Percentiles rank a stretch among this genome's conserved stretches.
phyloP scores from a whole-genome alignment of 164 flowering plant species.

The Tinospora cordifolia region DNA sequence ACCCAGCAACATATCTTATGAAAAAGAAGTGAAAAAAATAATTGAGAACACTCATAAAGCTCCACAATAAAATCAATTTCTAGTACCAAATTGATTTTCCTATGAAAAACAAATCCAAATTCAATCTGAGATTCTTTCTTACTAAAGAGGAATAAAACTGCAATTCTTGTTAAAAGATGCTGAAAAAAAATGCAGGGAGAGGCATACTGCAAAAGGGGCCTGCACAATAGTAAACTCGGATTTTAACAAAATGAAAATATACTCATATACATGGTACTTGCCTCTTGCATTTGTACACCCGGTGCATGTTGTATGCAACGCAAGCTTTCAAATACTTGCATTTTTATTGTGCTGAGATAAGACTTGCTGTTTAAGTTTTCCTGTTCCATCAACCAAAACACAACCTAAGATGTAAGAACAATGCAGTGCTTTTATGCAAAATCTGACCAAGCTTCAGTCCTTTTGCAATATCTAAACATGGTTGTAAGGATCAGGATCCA shows the following conservation, averaged over 20 bases:
- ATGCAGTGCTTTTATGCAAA: not conserved
- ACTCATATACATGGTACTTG: slow-evolving; percentile 19
- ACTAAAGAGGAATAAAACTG: not conserved
- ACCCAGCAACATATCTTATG: no score
- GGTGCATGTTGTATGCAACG: slow-evolving; percentile 94
- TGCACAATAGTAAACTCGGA: not conserved
- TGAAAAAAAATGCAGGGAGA: not conserved
- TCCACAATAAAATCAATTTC: no score
- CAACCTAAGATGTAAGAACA: not conserved
- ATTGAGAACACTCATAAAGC: no score
- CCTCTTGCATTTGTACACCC: slow-evolving; percentile 98
- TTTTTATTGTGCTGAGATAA: slow-evolving; percentile 73
- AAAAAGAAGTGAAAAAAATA: no score
- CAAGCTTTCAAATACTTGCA: slow-evolving; percentile 90
- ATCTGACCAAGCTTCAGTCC: not conserved
- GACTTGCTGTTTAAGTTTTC: slow-evolving; percentile 92
- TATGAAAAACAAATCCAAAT: no score
- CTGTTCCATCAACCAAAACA: slow-evolving; percentile 35
- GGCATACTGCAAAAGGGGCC: not conserved
- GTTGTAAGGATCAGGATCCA: no score
- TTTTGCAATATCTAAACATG: no score
- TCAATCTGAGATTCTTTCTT: no score
- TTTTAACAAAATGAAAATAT: not conserved
- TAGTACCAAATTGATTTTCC: no score
- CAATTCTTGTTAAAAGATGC: not conserved